Percentiles rank a stretch among this genome's conserved stretches.
phyloP scores from a whole-genome alignment of 73 alveolate genomes.

The Paramecium tetraurelia region DNA sequence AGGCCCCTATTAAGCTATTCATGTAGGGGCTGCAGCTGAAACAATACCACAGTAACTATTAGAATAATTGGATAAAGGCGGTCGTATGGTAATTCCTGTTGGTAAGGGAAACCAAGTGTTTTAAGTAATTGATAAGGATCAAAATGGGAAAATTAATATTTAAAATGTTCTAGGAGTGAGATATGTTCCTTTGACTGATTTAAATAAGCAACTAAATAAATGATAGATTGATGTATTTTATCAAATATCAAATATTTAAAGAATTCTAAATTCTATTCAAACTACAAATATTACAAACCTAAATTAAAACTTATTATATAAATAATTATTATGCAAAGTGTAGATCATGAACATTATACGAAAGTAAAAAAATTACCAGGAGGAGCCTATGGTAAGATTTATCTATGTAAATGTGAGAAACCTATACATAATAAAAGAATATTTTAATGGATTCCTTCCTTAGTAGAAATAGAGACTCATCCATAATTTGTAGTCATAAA shows the following conservation, averaged over 20 bases:
- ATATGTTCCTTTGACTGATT: slow-evolving; percentile 79
- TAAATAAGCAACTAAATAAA: background rate
- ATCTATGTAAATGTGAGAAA: background rate
- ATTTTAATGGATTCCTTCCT: background rate
- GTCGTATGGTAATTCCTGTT: slow-evolving; percentile 81
- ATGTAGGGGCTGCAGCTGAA: slow-evolving; percentile 92
- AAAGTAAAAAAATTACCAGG: slow-evolving; percentile 11
- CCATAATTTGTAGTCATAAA: background rate
- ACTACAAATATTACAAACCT: background rate
- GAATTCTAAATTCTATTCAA: too few species aligned
- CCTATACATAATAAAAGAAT: background rate
- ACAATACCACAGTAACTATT: slow-evolving; percentile 70
- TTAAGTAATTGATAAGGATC: slow-evolving; percentile 63
- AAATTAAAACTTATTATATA: background rate
- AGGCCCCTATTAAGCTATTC: slow-evolving; percentile 90
- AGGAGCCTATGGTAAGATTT: slow-evolving; percentile 36
- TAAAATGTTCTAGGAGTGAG: slow-evolving; percentile 68
- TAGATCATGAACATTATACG: background rate
- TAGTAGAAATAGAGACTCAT: background rate
- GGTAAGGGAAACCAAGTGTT: slow-evolving; percentile 72
- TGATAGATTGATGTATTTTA: background rate
- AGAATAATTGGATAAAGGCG: slow-evolving; percentile 78
- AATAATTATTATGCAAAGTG: background rate
- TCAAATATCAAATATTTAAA: too few species aligned
- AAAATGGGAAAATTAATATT: slow-evolving; percentile 62